phyloP scores from a whole-genome alignment of 345 rosid species.

The Firmiana major region DNA sequence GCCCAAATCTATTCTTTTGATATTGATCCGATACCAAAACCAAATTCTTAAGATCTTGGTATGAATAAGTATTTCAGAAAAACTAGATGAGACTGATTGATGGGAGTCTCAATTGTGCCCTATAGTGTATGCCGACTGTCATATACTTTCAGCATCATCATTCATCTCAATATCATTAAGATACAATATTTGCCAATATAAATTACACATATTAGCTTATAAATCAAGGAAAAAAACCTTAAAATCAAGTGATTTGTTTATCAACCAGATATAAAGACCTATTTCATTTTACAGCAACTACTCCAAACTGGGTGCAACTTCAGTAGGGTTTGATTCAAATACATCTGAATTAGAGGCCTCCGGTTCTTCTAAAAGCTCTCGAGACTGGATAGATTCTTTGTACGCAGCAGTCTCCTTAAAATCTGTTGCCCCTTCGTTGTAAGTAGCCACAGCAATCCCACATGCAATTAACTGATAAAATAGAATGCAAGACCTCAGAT shows the following conservation, averaged over 20 bases:
- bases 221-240: conserved; percentile 14
- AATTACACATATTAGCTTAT: conserved; percentile 23
- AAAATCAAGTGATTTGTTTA: background rate
- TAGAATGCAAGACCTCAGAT: background rate
- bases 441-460: conserved; percentile 78
- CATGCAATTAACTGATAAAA: conserved; percentile 62
- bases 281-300: conserved; percentile 26
- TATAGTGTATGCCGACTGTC: background rate
- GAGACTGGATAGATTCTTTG: conserved; percentile 71
- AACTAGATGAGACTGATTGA: background rate
- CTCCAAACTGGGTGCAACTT: conserved; percentile 90
- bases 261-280: conserved; percentile 3
- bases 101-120: background rate
- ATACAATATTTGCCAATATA: background rate
- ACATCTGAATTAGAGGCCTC: conserved; percentile 67
- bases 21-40: background rate
- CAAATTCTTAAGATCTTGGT: background rate
- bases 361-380: conserved; percentile 71
- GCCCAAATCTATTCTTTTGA: too few species aligned
- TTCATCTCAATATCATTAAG: conserved; percentile 14
- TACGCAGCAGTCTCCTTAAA: conserved; percentile 83
- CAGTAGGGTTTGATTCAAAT: conserved; percentile 96
- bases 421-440: conserved; percentile 91
- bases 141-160: conserved; percentile 3
- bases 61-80: background rate